Conservation (phyloP, 257 asterid species). For the Craterostigma plantagineum region DNA sequence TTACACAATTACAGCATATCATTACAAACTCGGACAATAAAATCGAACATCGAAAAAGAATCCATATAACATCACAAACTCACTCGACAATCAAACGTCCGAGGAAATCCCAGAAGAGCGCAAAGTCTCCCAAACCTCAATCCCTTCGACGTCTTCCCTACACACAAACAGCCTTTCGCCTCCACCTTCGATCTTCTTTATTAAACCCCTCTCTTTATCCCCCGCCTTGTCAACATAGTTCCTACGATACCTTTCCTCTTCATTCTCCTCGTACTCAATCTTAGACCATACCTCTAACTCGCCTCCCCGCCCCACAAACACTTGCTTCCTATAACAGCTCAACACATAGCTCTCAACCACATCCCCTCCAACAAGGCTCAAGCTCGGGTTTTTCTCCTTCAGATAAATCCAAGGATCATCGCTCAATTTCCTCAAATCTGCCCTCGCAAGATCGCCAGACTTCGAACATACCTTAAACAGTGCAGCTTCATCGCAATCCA, state of each 20-base stretch:
- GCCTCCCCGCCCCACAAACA: constrained; percentile 67
- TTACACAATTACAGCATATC: no score
- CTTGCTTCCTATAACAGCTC: constrained; percentile 62
- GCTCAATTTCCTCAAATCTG: constrained; percentile 54
- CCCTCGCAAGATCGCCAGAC: constrained; percentile 83
- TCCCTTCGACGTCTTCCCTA: constrained; percentile 68
- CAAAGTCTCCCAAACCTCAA: constrained; percentile 93
- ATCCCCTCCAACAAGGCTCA: constrained; percentile 36
- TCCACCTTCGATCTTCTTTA: constrained; percentile 76
- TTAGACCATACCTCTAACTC: constrained; percentile 90
- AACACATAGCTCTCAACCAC: constrained; percentile 31
- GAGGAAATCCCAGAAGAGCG: constrained; percentile 20
- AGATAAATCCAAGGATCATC: constrained; percentile 94
- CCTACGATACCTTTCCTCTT: constrained; percentile 55
- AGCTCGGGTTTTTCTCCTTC: constrained; percentile 74
- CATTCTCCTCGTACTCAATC: constrained; percentile 15
- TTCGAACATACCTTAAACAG: constrained; percentile 77
- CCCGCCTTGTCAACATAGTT: constrained; percentile 57
- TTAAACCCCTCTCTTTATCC: constrained; percentile 57
- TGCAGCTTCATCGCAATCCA: constrained; percentile 31
- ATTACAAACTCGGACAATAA: no score
- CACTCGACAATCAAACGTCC: no score
- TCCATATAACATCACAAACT: no score
- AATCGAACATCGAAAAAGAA: no score
- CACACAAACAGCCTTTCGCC: constrained; percentile 76